These are phyloP conservation scores for Skeletonema marinoi DNA, from an alignment of 108 stramenopile genomes.

Conservation along the genomic window DNA sequence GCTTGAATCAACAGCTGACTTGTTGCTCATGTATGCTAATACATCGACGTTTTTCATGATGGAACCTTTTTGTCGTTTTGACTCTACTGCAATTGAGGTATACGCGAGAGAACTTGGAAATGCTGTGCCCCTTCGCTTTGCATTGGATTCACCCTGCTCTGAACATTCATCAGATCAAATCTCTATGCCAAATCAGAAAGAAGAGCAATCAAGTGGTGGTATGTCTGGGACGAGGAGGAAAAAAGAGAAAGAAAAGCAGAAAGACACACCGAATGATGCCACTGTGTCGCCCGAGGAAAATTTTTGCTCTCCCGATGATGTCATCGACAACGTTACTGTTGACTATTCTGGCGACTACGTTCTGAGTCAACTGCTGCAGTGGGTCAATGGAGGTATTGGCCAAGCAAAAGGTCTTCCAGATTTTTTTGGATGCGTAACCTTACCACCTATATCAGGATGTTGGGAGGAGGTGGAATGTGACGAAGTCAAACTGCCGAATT, in stretches of 20 bases:
- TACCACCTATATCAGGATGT: slow-evolving; percentile 65
- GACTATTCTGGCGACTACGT: slow-evolving; percentile 86
- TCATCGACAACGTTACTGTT: slow-evolving; percentile 72
- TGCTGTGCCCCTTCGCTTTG: slow-evolving; percentile 60
- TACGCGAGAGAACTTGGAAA: slow-evolving; percentile 90
- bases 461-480: slow-evolving; percentile 33
- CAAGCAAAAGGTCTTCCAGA: slow-evolving; percentile 80
- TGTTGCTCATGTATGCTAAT: slow-evolving; percentile 79
- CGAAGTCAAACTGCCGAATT: slow-evolving; percentile 36
- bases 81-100: slow-evolving; percentile 85
- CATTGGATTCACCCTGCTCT: slow-evolving; percentile 1
- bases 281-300: not conserved
- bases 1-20: slow-evolving; percentile 82
- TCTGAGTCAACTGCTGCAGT: slow-evolving; percentile 80
- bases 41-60: slow-evolving; percentile 80
- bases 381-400: slow-evolving; percentile 90
- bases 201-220: not conserved
- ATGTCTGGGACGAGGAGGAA: slow-evolving; percentile 15
- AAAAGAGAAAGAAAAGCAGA: slow-evolving; percentile 1
- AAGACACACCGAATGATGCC: not conserved
- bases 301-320: slow-evolving; percentile 78
- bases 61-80: slow-evolving; percentile 67
- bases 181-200: not conserved
- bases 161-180: not conserved
- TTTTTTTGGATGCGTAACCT: slow-evolving; percentile 65